phyloP scores from a whole-genome alignment of 2,329 filamentous ascomycete species.

The Fusarium annulatum region DNA sequence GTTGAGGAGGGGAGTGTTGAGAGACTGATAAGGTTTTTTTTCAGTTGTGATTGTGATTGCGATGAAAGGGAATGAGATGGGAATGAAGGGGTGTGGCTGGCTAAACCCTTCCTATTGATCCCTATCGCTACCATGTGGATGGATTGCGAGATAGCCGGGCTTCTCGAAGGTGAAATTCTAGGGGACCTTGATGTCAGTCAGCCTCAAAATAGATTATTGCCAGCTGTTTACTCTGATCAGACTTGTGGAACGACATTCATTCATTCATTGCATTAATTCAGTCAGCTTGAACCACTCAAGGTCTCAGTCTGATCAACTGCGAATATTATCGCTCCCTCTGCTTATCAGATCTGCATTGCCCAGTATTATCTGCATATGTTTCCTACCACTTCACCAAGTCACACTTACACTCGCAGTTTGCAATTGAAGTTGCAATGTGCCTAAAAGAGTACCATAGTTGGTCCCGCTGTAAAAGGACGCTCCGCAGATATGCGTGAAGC shows the following conservation, averaged over 20 bases:
- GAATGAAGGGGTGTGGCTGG: constrained; percentile 26
- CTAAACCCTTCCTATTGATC: constrained; percentile 22
- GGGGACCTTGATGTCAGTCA: constrained; percentile 26
- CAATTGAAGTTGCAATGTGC: constrained; percentile 7
- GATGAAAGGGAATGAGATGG: constrained; percentile 1
- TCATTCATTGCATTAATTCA: background rate
- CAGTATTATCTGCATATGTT: constrained; percentile 10
- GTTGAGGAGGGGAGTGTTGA: constrained; percentile 32
- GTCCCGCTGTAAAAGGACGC: constrained; percentile 38
- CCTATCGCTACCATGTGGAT: constrained; percentile 20
- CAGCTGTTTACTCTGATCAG: background rate
- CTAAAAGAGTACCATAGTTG: constrained; percentile 14
- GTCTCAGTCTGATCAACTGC: background rate
- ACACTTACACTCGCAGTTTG: constrained; percentile 11
- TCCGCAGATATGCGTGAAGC: constrained; percentile 39
- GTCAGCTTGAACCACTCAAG: background rate
- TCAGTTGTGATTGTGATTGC: background rate
- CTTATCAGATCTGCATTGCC: constrained; percentile 25
- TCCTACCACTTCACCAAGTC: background rate
- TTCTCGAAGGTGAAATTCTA: constrained; percentile 12
- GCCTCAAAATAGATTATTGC: background rate
- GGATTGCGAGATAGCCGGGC: constrained; percentile 20
- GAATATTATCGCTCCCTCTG: background rate
- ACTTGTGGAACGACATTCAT: background rate
- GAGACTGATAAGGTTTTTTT: constrained; percentile 13